Percentiles rank a stretch among this genome's conserved stretches.
Conservation (phyloP, 2,329 filamentous ascomycete species). For the Basipetospora chlamydospora region DNA sequence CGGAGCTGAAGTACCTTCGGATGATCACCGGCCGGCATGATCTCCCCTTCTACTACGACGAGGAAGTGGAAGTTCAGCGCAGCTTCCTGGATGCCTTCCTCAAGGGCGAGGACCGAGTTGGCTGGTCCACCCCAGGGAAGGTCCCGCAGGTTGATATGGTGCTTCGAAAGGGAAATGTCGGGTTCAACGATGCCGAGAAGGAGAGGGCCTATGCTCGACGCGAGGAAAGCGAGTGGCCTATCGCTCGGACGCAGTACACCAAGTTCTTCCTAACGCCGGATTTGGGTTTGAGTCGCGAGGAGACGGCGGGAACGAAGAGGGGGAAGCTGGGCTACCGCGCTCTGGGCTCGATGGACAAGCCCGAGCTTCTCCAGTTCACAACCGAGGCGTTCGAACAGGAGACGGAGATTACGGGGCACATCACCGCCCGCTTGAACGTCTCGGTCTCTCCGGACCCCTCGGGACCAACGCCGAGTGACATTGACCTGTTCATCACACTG, state of each 20-base stretch:
- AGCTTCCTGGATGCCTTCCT: constrained; percentile 59
- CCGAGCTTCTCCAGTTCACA: constrained; percentile 40
- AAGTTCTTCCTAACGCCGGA: constrained; percentile 42
- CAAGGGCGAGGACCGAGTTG: constrained; percentile 47
- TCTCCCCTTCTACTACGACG: constrained; percentile 55
- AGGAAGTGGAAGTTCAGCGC: constrained; percentile 52
- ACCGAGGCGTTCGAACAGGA: constrained; percentile 44
- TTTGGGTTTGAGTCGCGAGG: constrained; percentile 18
- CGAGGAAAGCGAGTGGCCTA: constrained; percentile 50
- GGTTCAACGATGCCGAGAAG: constrained; percentile 43
- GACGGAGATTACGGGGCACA: constrained; percentile 55
- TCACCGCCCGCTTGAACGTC: constrained; percentile 49
- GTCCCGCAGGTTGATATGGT: constrained; percentile 45
- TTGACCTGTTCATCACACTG: constrained; percentile 50
- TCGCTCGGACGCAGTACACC: constrained; percentile 36
- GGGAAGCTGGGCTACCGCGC: constrained; percentile 42
- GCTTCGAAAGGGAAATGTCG: constrained; percentile 51
- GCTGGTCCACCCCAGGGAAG: constrained; percentile 37
- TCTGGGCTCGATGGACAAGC: constrained; percentile 39
- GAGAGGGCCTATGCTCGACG: constrained; percentile 42
- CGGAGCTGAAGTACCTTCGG: constrained; percentile 52
- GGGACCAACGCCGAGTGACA: constrained; percentile 27
- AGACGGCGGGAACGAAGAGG: constrained; percentile 5
- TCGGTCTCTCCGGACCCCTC: constrained; percentile 42
- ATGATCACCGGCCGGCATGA: constrained; percentile 59